Conservation (phyloP, 148 eudicot genomes). For the Nyssa sinensis region DNA sequence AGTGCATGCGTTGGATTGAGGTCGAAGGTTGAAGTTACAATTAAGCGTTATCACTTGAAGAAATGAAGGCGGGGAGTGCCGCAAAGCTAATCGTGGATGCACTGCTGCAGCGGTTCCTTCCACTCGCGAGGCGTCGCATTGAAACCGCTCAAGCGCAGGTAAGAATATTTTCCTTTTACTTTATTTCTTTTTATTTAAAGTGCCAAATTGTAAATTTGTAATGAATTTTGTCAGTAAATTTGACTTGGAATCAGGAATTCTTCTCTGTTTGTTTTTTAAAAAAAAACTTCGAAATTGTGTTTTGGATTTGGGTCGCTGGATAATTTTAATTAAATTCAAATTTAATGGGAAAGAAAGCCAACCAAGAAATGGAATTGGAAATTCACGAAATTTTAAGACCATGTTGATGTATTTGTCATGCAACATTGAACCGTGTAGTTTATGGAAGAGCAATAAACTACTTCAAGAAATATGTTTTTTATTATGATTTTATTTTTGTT, state of each 20-base stretch:
- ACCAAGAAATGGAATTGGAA: not conserved
- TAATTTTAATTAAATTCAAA: too few relatives aligned
- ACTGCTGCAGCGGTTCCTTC: constrained; percentile 91
- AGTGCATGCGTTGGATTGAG: not conserved
- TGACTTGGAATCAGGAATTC: not conserved
- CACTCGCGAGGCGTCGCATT: constrained; percentile 93
- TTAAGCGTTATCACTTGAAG: not conserved
- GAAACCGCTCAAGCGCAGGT: constrained; percentile 99
- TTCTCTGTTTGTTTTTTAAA: not conserved
- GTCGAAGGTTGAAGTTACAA: constrained; percentile 9
- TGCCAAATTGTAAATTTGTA: not conserved
- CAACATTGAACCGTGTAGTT: too few relatives aligned
- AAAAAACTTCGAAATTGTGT: too few relatives aligned
- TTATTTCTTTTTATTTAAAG: too few relatives aligned
- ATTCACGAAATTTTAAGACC: not conserved
- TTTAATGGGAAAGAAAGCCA: not conserved
- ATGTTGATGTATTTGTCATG: too few relatives aligned
- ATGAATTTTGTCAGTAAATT: too few relatives aligned
- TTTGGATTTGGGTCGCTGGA: not conserved
- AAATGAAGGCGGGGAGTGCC: constrained; percentile 93
- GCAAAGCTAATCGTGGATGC: constrained; percentile 96
- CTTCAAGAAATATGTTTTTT: too few relatives aligned
- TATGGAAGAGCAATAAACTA: too few relatives aligned
- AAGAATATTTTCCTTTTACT: not conserved
- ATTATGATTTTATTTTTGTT: too few relatives aligned